Conservation (phyloP, 257 asterid genomes). For the Petunia secreta region DNA sequence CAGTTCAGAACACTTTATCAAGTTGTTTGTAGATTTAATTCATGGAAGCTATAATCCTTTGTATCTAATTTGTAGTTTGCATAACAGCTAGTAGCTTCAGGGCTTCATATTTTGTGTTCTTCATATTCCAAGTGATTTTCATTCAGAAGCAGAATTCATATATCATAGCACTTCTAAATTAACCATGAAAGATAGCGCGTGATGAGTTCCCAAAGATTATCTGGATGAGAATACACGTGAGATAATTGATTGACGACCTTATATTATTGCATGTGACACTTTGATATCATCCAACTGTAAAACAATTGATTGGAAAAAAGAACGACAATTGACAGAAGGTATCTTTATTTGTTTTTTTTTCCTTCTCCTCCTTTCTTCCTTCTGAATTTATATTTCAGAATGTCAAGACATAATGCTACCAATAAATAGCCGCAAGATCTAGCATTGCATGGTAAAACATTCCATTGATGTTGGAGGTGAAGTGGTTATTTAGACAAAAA, state of each 20-base stretch:
- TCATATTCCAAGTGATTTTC: too few species aligned
- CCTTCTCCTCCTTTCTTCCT: too few species aligned
- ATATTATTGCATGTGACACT: not conserved
- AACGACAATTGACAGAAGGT: not conserved
- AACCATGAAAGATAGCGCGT: not conserved
- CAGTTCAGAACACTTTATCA: not conserved
- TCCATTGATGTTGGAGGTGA: slow-evolving; percentile 39
- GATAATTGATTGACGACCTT: not conserved
- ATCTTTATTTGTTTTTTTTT: too few species aligned
- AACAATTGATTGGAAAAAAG: too few species aligned
- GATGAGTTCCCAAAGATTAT: not conserved
- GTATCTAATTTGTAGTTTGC: not conserved
- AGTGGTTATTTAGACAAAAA: slow-evolving; percentile 45
- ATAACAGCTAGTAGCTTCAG: not conserved
- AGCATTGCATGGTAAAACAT: slow-evolving; percentile 32
- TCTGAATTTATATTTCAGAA: not conserved
- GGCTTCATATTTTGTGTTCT: too few species aligned
- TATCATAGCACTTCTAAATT: not conserved
- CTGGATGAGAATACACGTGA: not conserved
- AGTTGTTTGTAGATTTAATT: not conserved
- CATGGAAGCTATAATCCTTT: not conserved
- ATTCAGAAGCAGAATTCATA: not conserved
- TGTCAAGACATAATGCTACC: not conserved
- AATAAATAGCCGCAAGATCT: slow-evolving; percentile 33
- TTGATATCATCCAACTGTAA: not conserved